Conservation (phyloP, 345 rosid genomes). For the Moricandia arvensis region DNA sequence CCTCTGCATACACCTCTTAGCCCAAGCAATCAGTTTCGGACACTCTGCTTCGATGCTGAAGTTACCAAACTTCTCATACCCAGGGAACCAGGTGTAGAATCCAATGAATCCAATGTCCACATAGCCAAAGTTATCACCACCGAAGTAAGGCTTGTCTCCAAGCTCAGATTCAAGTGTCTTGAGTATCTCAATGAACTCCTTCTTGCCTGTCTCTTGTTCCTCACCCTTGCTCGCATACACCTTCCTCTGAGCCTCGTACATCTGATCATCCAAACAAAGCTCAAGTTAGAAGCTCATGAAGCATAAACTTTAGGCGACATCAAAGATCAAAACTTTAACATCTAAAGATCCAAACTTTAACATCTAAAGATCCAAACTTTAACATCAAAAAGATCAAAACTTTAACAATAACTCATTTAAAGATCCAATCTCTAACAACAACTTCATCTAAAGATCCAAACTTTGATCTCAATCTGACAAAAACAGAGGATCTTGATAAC, state of each 20-base stretch:
- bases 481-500: too few species aligned
- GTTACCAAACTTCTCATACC: conserved; percentile 31
- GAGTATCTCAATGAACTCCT: conserved; percentile 25
- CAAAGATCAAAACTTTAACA: not conserved
- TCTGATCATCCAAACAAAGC: not conserved
- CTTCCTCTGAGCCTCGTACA: conserved; percentile 26
- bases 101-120: conserved; percentile 33
- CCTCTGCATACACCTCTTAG: conserved; percentile 31
- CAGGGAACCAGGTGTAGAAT: conserved; percentile 29
- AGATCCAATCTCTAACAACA: not conserved
- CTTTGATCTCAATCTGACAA: too few species aligned
- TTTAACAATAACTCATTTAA: not conserved
- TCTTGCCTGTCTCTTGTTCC: conserved; percentile 28
- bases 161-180: conserved; percentile 35
- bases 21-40: conserved; percentile 32
- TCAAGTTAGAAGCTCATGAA: not conserved
- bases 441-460: not conserved
- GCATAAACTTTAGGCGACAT: not conserved
- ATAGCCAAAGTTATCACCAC: conserved; percentile 21
- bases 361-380: not conserved
- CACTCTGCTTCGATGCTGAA: conserved; percentile 26
- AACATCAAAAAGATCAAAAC: not conserved
- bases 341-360: too few species aligned
- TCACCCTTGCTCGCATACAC: conserved; percentile 27
- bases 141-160: conserved; percentile 33